These are phyloP conservation scores for sweet orange (Citrus sinensis) DNA, from an alignment of 345 rosid species.

Conservation along the genomic window DNA sequence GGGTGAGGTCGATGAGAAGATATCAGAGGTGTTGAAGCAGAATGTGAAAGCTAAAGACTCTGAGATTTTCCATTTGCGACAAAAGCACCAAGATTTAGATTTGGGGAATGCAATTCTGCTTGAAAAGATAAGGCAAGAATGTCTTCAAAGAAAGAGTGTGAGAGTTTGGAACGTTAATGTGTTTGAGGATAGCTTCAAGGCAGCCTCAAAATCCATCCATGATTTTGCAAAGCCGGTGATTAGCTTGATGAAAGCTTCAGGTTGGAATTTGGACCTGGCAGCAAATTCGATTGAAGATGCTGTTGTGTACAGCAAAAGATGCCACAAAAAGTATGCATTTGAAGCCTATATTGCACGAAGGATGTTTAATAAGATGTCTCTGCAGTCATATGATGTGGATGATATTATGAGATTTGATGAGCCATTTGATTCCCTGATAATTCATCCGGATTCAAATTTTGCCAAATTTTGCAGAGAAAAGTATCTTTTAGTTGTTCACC, in stretches of 20 bases:
- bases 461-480: constrained; percentile 45
- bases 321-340: constrained; percentile 60
- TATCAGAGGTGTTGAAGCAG: constrained; percentile 37
- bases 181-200: constrained; percentile 33
- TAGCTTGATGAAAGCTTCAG: constrained; percentile 58
- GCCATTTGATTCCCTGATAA: constrained; percentile 38
- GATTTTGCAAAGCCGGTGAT: constrained; percentile 66
- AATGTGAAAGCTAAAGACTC: constrained; percentile 31
- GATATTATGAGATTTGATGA: constrained; percentile 45
- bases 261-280: constrained; percentile 52
- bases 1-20: constrained; percentile 33
- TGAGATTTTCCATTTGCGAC: constrained; percentile 32
- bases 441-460: constrained; percentile 45
- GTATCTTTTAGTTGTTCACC: constrained; percentile 60
- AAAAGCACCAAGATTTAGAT: constrained; percentile 31
- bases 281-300: constrained; percentile 42
- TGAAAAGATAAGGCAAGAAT: constrained; percentile 28
- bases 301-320: constrained; percentile 38
- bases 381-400: constrained; percentile 28
- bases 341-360: constrained; percentile 57
- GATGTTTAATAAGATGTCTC: constrained; percentile 48
- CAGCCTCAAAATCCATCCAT: constrained; percentile 52
- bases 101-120: constrained; percentile 24
- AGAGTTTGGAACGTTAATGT: constrained; percentile 21
- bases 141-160: constrained; percentile 19